Evolutionary conservation across 2,329 filamentous ascomycete species (phyloP).

Genomic region (Trichoderma sp.): DNA sequence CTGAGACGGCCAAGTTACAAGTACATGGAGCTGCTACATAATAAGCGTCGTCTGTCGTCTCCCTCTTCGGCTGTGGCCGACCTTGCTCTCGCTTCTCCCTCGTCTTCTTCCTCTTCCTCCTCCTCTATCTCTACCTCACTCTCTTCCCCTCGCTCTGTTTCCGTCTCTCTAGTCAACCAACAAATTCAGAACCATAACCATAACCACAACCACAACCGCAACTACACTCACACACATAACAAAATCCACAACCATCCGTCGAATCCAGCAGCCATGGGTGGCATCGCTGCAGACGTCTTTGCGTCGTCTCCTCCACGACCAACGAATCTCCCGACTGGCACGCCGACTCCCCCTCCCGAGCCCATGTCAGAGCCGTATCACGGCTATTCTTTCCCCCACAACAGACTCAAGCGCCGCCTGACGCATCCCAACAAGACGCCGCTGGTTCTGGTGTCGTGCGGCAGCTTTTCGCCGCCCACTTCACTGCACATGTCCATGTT

Average conservation of each 20-base stretch:
- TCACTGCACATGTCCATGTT: constrained; percentile 80
- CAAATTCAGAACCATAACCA: background rate
- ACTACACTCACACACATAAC: background rate
- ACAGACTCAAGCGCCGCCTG: constrained; percentile 54
- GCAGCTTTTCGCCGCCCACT: constrained; percentile 69
- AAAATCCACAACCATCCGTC: background rate
- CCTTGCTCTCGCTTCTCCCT: background rate
- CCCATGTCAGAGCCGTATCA: constrained; percentile 16
- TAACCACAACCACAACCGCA: background rate
- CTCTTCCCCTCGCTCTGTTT: background rate
- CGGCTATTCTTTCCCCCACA: constrained; percentile 56
- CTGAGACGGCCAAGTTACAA: background rate
- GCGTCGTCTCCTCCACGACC: constrained; percentile 11
- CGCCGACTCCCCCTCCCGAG: constrained; percentile 18
- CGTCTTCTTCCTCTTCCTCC: background rate
- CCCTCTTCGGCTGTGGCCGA: background rate
- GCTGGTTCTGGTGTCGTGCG: constrained; percentile 66
- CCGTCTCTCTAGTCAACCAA: background rate
- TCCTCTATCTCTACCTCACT: background rate
- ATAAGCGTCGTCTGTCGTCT: constrained; percentile 6
- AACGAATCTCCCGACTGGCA: background rate
- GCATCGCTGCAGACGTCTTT: constrained; percentile 1
- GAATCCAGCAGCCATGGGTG: background rate
- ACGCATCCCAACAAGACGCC: constrained; percentile 56
- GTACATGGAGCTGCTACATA: constrained; percentile 10